phyloP scores from a whole-genome alignment of 805 yeast species.

The Lachancea cidri region DNA sequence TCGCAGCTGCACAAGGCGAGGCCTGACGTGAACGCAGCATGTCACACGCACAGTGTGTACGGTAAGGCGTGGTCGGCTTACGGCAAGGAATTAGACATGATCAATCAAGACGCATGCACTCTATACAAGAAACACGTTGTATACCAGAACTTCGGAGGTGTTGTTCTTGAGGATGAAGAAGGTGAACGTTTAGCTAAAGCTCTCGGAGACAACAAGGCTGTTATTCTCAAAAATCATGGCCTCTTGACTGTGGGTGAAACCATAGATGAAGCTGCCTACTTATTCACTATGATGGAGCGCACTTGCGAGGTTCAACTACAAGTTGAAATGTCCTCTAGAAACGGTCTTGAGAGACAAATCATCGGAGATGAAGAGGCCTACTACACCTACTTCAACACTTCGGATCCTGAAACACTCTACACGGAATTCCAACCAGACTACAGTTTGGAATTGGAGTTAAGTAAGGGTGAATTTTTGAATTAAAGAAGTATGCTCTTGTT shows the following conservation, averaged over 20 bases:
- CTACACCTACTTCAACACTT: conserved; percentile 52
- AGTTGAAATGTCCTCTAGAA: conserved; percentile 50
- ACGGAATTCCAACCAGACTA: conserved; percentile 66
- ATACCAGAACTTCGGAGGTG: conserved; percentile 68
- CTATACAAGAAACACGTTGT: conserved; percentile 64
- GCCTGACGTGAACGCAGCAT: conserved; percentile 64
- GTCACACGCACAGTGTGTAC: conserved; percentile 58
- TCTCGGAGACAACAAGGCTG: conserved; percentile 50
- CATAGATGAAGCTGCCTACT: conserved; percentile 66
- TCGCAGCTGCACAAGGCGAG: conserved; percentile 59
- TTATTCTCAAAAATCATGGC: conserved; percentile 66
- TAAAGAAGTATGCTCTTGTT: conserved; percentile 2
- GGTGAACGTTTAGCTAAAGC: conserved; percentile 57
- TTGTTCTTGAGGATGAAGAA: conserved; percentile 60
- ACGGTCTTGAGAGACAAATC: conserved; percentile 36
- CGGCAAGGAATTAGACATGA: conserved; percentile 64
- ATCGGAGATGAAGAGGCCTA: conserved; percentile 60
- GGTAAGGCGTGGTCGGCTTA: conserved; percentile 63
- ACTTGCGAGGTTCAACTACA: conserved; percentile 57
- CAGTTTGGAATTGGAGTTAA: conserved; percentile 38
- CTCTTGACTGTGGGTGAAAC: conserved; percentile 63
- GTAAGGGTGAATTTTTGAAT: conserved; percentile 19
- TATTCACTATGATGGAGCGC: conserved; percentile 57
- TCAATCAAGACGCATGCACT: conserved; percentile 69
- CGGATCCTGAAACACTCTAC: conserved; percentile 63